Evolutionary conservation across 1,284 basidiomycete genomes (phyloP), one percentile per base, ranked within the genome.

Genomic region (Salmacisia buchloeana): DNA sequence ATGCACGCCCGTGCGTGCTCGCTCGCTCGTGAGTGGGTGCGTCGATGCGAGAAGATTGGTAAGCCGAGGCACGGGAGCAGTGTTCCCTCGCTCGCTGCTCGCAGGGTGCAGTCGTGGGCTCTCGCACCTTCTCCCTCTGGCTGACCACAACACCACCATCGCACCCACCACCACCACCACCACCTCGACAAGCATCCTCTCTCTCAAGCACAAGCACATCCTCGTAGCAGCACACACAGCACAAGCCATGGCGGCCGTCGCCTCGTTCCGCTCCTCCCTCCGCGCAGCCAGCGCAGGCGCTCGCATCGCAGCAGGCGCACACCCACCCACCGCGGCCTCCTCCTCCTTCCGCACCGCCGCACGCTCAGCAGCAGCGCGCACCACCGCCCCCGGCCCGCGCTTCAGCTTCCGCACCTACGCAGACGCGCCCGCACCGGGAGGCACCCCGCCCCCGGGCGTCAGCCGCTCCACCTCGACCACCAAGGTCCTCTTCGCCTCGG

Each of bases 181-280:
- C 27, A 27, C 45, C 6, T 13, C 49, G 12, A 54, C 49, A 54
- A 25, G n/a, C 29, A 43, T 18, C 15, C 39, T 43, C 29, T 12
- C 49, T 49, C n/a, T 54, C 49, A 54, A n/a, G n/a, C n/a, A n/a
- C n/a, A n/a, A n/a, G n/a, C 49, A 54, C 21, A 5, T 12, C 23
- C 25, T 27, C 13, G 5, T 7, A 49, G 13, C 21, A 6, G 21
- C 6, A 45, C 41, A 45, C 45, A 43, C 13, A 29, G n/a, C n/a
- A n/a, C n/a, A n/a, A n/a, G n/a, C n/a, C 29, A 54, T 54, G 49
- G 49, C 49, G 12, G 41, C 41, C 41, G 41, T 43, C 10, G 18
- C 71, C 33, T 66, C 69, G 23, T 66, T 73, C 46, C 71, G 71
- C 59, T 62, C 68, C 38, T 69, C 69, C 61, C 63, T 71, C 21